A percentile compares a stretch with the other conserved stretches of the same genome.
These are phyloP conservation scores for Scheffersomyces coipomensis DNA, from an alignment of 805 yeast genomes.

Conservation along the genomic window DNA sequence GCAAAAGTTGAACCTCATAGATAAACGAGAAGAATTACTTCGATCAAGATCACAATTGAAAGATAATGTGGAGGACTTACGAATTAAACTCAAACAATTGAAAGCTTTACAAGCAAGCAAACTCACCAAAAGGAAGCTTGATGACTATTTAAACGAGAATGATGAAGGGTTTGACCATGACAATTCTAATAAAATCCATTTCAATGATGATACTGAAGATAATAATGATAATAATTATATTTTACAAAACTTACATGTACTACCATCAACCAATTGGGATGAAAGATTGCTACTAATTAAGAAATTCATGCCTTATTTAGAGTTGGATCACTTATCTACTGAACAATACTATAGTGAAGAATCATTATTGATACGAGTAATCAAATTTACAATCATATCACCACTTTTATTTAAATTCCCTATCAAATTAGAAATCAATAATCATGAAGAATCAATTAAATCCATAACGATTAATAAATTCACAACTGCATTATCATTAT, in stretches of 20 bases:
- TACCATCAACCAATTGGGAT: conserved; percentile 34
- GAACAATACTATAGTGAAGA: conserved; percentile 9
- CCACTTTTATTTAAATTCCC: conserved; percentile 21
- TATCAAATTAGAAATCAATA: conserved; percentile 12
- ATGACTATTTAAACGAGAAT: conserved; percentile 18
- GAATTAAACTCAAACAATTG: conserved; percentile 10
- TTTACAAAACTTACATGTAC: conserved; percentile 26
- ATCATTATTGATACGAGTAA: conserved; percentile 10
- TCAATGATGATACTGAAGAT: conserved; percentile 6
- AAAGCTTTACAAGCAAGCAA: conserved; percentile 11
- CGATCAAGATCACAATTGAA: conserved; percentile 2
- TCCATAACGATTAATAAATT: conserved; percentile 6
- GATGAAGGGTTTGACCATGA: conserved; percentile 8
- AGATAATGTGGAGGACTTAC: conserved; percentile 2
- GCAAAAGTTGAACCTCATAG: conserved; percentile 2
- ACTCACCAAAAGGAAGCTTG: conserved; percentile 12
- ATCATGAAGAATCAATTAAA: conserved; percentile 10
- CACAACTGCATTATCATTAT: conserved; percentile 10
- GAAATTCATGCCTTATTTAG: conserved; percentile 24
- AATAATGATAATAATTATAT: conserved; percentile 17
- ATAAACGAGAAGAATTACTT: conserved; percentile 3
- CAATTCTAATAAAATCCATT: conserved; percentile 1
- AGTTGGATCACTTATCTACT: conserved; percentile 13
- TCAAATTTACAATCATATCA: conserved; percentile 13
- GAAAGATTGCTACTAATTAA: conserved; percentile 21